Percentiles rank a stretch among this genome's conserved stretches.
These are phyloP conservation scores for Solanum hybrid DNA, from an alignment of 305 asterid genomes.

Conservation along the genomic window DNA sequence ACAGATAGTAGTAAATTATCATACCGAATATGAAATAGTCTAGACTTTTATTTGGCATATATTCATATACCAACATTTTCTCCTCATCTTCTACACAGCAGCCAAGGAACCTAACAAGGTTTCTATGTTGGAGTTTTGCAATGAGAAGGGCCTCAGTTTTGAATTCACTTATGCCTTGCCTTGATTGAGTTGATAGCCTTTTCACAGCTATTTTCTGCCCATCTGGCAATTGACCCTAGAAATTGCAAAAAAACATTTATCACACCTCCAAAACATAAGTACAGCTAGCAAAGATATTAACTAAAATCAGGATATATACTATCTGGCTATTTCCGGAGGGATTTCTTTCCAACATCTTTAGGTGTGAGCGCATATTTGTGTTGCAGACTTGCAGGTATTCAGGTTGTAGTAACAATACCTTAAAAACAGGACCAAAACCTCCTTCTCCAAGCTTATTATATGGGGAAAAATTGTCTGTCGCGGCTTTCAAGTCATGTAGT, in stretches of 20 bases:
- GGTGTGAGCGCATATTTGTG: background rate
- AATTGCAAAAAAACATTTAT: background rate
- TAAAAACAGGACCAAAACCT: conserved; percentile 34
- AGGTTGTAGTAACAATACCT: conserved; percentile 11
- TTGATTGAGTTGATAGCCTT: conserved; percentile 9
- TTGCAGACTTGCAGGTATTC: background rate
- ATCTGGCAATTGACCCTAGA: conserved; percentile 7
- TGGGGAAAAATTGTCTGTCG: conserved; percentile 5
- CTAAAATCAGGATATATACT: background rate
- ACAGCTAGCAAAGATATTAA: background rate
- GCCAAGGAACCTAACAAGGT: conserved; percentile 33
- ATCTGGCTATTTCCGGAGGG: background rate
- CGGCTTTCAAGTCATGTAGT: background rate
- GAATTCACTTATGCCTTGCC: conserved; percentile 11
- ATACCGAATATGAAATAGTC: conserved; percentile 27
- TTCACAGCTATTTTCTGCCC: conserved; percentile 14
- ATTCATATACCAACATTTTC: conserved; percentile 31
- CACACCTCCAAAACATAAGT: background rate
- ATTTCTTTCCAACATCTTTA: background rate
- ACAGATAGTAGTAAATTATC: background rate
- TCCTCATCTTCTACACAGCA: conserved; percentile 28
- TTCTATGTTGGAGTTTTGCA: conserved; percentile 35
- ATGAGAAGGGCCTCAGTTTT: conserved; percentile 8
- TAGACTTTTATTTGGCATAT: conserved; percentile 28
- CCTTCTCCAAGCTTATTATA: conserved; percentile 29